Percentiles rank a stretch among this genome's conserved stretches.
Conservation (phyloP, 352 stramenopile species). For the Phytopythium delawarense region DNA sequence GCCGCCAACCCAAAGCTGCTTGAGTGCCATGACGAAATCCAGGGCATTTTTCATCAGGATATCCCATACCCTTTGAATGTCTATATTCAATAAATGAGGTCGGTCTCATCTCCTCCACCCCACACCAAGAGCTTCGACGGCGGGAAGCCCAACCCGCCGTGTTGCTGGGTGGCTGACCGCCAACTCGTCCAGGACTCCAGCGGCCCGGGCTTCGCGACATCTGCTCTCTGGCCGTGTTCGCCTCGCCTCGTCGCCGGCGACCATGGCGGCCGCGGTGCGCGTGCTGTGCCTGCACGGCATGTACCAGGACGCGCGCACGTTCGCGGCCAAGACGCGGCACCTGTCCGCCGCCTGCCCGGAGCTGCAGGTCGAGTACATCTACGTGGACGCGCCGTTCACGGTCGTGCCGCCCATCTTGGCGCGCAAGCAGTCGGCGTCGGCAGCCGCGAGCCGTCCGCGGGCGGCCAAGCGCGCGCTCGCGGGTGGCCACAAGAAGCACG, state of each 20-base stretch:
- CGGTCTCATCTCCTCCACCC: too few relatives aligned
- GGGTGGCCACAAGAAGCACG: conserved; percentile 30
- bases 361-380: conserved; percentile 58
- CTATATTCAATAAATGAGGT: too few relatives aligned
- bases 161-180: too few relatives aligned
- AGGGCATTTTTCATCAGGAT: too few relatives aligned
- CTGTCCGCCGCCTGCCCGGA: conserved; percentile 24
- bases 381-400: conserved; percentile 66
- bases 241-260: not conserved
- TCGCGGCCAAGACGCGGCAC: conserved; percentile 64
- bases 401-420: conserved; percentile 67
- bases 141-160: too few relatives aligned
- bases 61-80: too few relatives aligned
- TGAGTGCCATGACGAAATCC: too few relatives aligned
- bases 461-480: conserved; percentile 10
- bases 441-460: not conserved
- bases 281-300: conserved; percentile 84
- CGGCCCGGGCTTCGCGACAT: too few relatives aligned
- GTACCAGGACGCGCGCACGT: conserved; percentile 76
- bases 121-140: too few relatives aligned
- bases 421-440: conserved; percentile 22
- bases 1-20: too few relatives aligned
- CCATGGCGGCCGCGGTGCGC: conserved; percentile 15
- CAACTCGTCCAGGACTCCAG: too few relatives aligned
- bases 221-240: not conserved